Conservation (phyloP, 1,284 basidiomycete genomes). For the Ustilago bromivora region DNA sequence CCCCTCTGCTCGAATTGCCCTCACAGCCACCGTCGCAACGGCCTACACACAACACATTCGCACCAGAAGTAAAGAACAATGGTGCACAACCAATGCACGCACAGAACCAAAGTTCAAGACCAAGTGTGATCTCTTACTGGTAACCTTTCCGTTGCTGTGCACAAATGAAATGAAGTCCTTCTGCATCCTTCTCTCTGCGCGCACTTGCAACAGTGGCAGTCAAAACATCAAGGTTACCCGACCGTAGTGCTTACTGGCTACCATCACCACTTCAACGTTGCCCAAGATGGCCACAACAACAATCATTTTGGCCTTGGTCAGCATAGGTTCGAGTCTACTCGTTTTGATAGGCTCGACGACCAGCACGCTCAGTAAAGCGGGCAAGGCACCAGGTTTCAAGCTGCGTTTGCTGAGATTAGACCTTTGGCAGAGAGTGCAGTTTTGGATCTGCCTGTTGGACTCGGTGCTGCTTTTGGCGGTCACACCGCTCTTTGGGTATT, state of each 20-base stretch:
- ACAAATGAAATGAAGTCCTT: slow-evolving; percentile 25
- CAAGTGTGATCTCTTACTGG: background rate
- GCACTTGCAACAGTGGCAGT: too few species aligned
- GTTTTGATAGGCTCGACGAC: background rate
- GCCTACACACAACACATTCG: too few species aligned
- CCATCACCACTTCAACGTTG: background rate
- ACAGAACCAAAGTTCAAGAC: background rate
- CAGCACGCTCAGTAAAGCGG: background rate
- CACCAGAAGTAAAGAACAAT: background rate
- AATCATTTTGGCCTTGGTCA: slow-evolving; percentile 7
- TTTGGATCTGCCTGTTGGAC: slow-evolving; percentile 12
- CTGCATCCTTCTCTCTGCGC: background rate
- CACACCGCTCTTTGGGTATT: slow-evolving; percentile 12
- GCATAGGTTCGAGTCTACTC: slow-evolving; percentile 3
- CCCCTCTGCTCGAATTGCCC: too few species aligned
- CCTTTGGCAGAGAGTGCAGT: slow-evolving; percentile 3
- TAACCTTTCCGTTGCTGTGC: slow-evolving; percentile 4
- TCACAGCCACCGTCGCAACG: too few species aligned
- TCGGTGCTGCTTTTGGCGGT: slow-evolving; percentile 6
- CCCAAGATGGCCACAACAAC: slow-evolving; percentile 1
- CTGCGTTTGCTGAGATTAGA: background rate
- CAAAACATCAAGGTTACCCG: background rate
- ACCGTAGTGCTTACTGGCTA: background rate
- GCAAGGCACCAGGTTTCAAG: background rate
- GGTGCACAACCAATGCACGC: background rate